Evolutionary conservation across 164 flowering plant species (phyloP).

Genomic region (grape (Vitis vinifera)): ASM3070453v1 NC_081809.1:2685501-2686000

Average conservation of each 20-base stretch:
- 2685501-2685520: conserved; percentile 88
- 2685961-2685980: no score
- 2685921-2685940: no score
- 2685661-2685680: conserved; percentile 1
- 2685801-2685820: no score
- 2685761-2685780: not conserved
- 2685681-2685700: conserved; percentile 7
- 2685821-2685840: no score
- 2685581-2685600: conserved; percentile 42
- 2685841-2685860: no score
- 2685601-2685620: conserved; percentile 52
- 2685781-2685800: no score
- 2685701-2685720: conserved; percentile 58
- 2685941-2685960: no score
- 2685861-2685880: no score
- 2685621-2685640: conserved; percentile 50
- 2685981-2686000: no score
- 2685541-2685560: conserved; percentile 32
- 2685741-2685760: conserved; percentile 79
- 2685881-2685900: no score
- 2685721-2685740: conserved; percentile 80
- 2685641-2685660: not conserved
- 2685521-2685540: conserved; percentile 77
- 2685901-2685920: no score
- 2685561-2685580: conserved; percentile 67